Evolutionary conservation across 257 asterid species (phyloP).

Genomic region (Osmanthus fragrans): DNA sequence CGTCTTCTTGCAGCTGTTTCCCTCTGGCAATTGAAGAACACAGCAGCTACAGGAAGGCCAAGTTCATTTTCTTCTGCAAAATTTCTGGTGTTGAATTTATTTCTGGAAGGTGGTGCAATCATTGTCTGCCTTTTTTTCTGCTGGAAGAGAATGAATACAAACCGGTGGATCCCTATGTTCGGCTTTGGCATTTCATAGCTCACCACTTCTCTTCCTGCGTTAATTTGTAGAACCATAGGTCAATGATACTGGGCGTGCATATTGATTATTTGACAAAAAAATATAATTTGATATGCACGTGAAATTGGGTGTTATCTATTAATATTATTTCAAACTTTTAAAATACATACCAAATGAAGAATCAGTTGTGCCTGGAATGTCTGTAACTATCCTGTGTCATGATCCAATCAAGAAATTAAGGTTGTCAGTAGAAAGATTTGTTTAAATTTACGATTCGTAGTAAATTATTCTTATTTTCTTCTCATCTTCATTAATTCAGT

Average conservation of each 20-base stretch:
- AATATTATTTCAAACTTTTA: no score
- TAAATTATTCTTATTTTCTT: neutral
- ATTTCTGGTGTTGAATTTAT: conserved; percentile 57
- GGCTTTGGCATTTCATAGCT: conserved; percentile 84
- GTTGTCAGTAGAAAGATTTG: neutral
- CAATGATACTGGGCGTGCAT: no score
- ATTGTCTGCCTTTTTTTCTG: conserved; percentile 56
- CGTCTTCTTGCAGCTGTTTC: conserved; percentile 86
- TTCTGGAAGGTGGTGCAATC: conserved; percentile 38
- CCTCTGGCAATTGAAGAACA: conserved; percentile 93
- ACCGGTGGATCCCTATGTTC: conserved; percentile 85
- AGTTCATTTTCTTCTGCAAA: conserved; percentile 63
- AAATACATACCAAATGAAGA: conserved; percentile 68
- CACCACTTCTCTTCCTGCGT: conserved; percentile 68
- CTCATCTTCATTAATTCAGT: no score
- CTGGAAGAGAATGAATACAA: conserved; percentile 62
- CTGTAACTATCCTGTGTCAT: conserved; percentile 77
- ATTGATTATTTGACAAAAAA: no score
- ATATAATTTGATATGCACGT: no score
- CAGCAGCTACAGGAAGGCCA: conserved; percentile 74
- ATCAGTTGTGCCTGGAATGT: conserved; percentile 91
- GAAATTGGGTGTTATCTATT: no score
- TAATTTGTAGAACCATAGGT: neutral
- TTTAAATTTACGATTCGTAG: neutral
- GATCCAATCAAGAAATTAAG: conserved; percentile 22